Conservation (phyloP, 176 grass and related monocot genomes). For the Eragrostis nindensis region DNA sequence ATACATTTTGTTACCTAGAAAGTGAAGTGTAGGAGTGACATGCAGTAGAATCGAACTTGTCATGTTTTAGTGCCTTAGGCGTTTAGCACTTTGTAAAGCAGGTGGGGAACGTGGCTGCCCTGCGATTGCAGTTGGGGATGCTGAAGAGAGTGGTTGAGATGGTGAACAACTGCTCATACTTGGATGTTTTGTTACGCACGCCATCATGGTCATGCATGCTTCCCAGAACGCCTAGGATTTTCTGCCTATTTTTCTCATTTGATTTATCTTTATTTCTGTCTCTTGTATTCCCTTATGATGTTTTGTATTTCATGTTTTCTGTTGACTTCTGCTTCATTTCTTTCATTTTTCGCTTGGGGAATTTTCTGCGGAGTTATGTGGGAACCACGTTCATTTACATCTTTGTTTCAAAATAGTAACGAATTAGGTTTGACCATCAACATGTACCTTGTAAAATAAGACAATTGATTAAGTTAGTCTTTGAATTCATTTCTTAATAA, state of each 20-base stretch:
- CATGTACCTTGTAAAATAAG: not conserved
- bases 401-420: not conserved
- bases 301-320: not conserved
- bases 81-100: conserved; percentile 23
- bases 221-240: not conserved
- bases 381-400: conserved; percentile 31
- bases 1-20: not conserved
- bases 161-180: conserved; percentile 1
- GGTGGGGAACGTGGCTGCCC: conserved; percentile 24
- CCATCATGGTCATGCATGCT: not conserved
- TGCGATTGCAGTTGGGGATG: conserved; percentile 16
- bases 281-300: not conserved
- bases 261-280: too few relatives aligned
- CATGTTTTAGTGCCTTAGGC: not conserved
- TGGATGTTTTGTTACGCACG: conserved; percentile 1
- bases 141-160: conserved; percentile 23
- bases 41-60: not conserved
- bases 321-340: not conserved
- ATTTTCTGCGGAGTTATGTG: conserved; percentile 5
- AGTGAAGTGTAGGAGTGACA: not conserved
- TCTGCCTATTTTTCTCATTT: not conserved
- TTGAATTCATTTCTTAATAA: not conserved
- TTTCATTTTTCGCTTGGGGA: too few relatives aligned
- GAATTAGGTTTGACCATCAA: not conserved
- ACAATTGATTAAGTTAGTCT: not conserved